Evolutionary conservation across 192 early-diverging fungal genomes (phyloP).

Genomic region (Bifiguratus adelaidae): DNA sequence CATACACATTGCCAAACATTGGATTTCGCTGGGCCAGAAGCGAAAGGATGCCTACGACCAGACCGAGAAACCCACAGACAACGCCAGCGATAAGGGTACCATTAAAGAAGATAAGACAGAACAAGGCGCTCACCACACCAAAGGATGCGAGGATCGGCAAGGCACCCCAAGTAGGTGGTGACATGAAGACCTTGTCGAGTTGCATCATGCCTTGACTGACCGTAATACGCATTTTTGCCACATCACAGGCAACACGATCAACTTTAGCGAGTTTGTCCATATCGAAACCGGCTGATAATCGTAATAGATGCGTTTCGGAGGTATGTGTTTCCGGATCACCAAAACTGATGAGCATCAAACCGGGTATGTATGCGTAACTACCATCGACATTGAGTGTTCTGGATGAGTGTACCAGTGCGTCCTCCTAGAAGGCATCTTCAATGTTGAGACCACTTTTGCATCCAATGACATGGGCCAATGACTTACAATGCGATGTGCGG

Average conservation of each 20-base stretch:
- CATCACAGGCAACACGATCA: slow-evolving; percentile 39
- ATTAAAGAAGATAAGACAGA: slow-evolving; percentile 53
- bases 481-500: slow-evolving; percentile 38
- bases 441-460: no score
- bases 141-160: slow-evolving; percentile 40
- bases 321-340: slow-evolving; percentile 66
- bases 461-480: no score
- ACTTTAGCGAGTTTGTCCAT: slow-evolving; percentile 55
- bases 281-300: slow-evolving; percentile 48
- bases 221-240: slow-evolving; percentile 42
- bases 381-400: slow-evolving; percentile 50
- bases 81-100: slow-evolving; percentile 41
- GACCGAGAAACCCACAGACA: slow-evolving; percentile 43
- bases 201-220: slow-evolving; percentile 37
- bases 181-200: slow-evolving; percentile 42
- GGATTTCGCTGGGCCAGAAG: slow-evolving; percentile 50
- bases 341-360: slow-evolving; percentile 62
- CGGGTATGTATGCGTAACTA: slow-evolving; percentile 55
- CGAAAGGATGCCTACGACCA: slow-evolving; percentile 51
- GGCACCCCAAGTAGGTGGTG: slow-evolving; percentile 45
- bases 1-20: slow-evolving; percentile 60
- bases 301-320: slow-evolving; percentile 62
- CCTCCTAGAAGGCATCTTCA: no score
- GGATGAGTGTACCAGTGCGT: slow-evolving; percentile 30
- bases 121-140: slow-evolving; percentile 35